These are phyloP conservation scores for Neonothopanus nambi DNA, from an alignment of 1,284 basidiomycete species.

Conservation along the genomic window DNA sequence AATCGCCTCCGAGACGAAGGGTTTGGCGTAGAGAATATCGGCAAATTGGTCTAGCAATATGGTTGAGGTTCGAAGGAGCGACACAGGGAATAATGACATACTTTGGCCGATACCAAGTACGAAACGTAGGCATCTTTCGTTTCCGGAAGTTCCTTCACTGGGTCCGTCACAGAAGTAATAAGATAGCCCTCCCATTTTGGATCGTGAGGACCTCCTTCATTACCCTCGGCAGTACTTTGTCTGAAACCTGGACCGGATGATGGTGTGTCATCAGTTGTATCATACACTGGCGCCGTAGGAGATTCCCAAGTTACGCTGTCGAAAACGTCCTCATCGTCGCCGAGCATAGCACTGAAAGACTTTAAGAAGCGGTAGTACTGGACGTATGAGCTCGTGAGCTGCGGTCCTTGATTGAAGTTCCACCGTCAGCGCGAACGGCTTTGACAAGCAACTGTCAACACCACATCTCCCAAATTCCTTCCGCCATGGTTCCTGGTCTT, in stretches of 20 bases:
- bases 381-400: too few species aligned
- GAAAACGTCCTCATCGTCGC: conserved; percentile 83
- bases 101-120: conserved; percentile 90
- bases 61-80: conserved; percentile 9
- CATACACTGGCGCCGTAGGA: conserved; percentile 53
- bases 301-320: conserved; percentile 87
- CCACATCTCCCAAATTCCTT: conserved; percentile 16
- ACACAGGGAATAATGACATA: conserved; percentile 34
- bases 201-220: conserved; percentile 63
- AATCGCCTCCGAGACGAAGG: conserved; percentile 86
- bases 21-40: conserved; percentile 74
- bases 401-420: too few species aligned
- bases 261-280: conserved; percentile 38
- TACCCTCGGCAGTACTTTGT: conserved; percentile 68
- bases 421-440: not conserved
- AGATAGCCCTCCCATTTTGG: conserved; percentile 92
- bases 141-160: conserved; percentile 93
- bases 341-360: conserved; percentile 51
- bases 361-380: too few species aligned
- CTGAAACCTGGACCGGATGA: conserved; percentile 71
- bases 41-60: conserved; percentile 69
- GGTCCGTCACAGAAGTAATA: conserved; percentile 84
- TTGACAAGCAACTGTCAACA: conserved; percentile 20
- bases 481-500: conserved; percentile 24
- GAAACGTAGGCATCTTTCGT: conserved; percentile 97